Evolutionary conservation across 805 yeast genomes (phyloP), one percentile per base, ranked within the genome.

Genomic region (Dipodascopsis uninucleata): DNA sequence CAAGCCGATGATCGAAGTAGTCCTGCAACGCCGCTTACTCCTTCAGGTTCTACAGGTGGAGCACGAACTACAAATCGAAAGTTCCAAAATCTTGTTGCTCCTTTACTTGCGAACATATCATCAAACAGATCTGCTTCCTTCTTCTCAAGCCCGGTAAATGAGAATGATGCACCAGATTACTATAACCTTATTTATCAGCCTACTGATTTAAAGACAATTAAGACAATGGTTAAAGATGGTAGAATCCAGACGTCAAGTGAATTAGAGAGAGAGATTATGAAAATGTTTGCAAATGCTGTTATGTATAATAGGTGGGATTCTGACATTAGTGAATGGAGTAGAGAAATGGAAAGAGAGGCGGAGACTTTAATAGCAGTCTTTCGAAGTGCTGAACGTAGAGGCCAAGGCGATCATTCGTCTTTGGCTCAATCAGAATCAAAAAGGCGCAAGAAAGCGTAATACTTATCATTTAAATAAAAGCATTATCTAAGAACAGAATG

Each of bases 201-300:
- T 0, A 75, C 76, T 20, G 90, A 85, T 61, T 63, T 85, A 52
- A 81, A 82, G 57, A 76, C 78, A 4, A 76, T 85, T 31, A 70
- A 75, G 49, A 71, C 71, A 35, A 72, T 70, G 54, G 72, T 85
- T 23, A 79, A 79, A 50, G 78, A 77, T 39, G 81, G 79, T 0
- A 70, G 73, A 43, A 74, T 85, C 32, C 69, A 72, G 28, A 60
- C 61, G 14, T 63, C 66, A 8, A 68, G 61, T 18, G 79, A 81
- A 45, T 66, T 85, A 18, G 86, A 85, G 54, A 68, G 82, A 39
- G 85, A 82, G 50, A 69, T 85, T 34, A 72, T 81, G 67, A 68
- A 81, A 47, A 83, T 85, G 93, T 83, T 82, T 65, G 82, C 90
- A 40, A 85, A 85, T 62, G 85, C 90, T 14, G 74, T 85, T 14